These are phyloP conservation scores for Ceratocystiopsis minuta DNA, from an alignment of 2,329 filamentous ascomycete genomes.

Conservation along the genomic window DNA sequence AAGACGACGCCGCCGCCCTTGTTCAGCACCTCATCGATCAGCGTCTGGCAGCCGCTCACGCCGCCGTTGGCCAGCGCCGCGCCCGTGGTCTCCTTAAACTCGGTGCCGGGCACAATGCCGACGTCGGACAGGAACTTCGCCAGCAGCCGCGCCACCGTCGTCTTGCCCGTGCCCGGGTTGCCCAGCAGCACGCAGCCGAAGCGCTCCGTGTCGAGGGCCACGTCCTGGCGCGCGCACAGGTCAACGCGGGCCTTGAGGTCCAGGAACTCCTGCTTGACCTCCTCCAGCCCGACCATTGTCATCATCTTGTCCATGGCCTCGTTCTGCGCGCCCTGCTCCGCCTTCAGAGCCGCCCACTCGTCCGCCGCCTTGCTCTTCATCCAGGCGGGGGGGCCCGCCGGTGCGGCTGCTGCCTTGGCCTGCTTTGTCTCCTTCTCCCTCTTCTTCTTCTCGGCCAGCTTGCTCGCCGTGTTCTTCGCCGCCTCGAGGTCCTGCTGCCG, in stretches of 20 bases:
- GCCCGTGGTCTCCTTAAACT: conserved; percentile 50
- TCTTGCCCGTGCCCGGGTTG: conserved; percentile 64
- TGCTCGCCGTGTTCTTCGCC: conserved; percentile 3
- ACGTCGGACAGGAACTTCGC: conserved; percentile 44
- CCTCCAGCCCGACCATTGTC: conserved; percentile 52
- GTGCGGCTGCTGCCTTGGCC: no score
- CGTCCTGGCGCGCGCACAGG: conserved; percentile 34
- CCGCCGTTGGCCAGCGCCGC: conserved; percentile 46
- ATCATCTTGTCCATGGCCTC: conserved; percentile 44
- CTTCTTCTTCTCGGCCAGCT: not conserved
- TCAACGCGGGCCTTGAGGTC: conserved; percentile 46
- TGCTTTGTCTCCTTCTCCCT: not conserved
- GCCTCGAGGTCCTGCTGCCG: conserved; percentile 25
- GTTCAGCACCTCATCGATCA: conserved; percentile 37
- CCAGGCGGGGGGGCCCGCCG: not conserved
- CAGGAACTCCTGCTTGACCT: conserved; percentile 47
- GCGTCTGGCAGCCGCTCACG: conserved; percentile 35
- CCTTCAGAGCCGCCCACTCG: conserved; percentile 47
- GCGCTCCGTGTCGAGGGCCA: conserved; percentile 37
- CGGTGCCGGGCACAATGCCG: conserved; percentile 40
- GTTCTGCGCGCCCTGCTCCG: conserved; percentile 29
- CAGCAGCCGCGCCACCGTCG: conserved; percentile 56
- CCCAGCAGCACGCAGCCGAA: conserved; percentile 47
- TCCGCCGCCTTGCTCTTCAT: conserved; percentile 8
- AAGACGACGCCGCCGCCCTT: conserved; percentile 51